Evolutionary conservation across 768 basidiomycete genomes (phyloP).

Genomic region (Lyophyllum atratum): DNA sequence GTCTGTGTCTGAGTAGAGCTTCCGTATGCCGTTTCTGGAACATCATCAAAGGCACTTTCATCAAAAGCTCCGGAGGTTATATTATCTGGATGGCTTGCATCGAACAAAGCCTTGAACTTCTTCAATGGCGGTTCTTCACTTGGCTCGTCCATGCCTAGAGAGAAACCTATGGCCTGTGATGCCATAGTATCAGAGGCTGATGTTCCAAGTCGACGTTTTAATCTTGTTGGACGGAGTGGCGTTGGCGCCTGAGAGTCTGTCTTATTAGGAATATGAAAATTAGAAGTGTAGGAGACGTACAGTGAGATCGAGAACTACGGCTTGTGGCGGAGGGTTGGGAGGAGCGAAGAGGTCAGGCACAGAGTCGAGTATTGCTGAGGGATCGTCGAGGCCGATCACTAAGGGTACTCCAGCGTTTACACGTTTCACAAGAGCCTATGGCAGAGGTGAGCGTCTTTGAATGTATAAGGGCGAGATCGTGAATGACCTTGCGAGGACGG

Average conservation of each 20-base stretch:
- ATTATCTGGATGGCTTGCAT: slow-evolving; percentile 56
- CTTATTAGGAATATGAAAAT: neutral
- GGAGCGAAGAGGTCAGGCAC: slow-evolving; percentile 24
- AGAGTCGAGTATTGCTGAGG: slow-evolving; percentile 37
- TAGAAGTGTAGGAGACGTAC: slow-evolving; percentile 10
- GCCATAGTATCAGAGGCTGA: slow-evolving; percentile 22
- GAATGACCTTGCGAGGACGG: slow-evolving; percentile 33
- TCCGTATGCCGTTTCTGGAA: slow-evolving; percentile 4
- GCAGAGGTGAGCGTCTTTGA: neutral
- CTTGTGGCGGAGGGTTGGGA: slow-evolving; percentile 18
- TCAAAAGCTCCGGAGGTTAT: slow-evolving; percentile 19
- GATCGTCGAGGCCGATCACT: slow-evolving; percentile 47
- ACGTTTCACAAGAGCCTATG: slow-evolving; percentile 46
- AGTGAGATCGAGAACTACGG: slow-evolving; percentile 19
- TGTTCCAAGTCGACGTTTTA: slow-evolving; percentile 59
- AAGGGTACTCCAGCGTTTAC: slow-evolving; percentile 36
- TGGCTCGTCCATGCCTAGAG: slow-evolving; percentile 25
- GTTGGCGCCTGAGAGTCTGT: slow-evolving; percentile 35
- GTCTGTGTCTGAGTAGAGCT: slow-evolving; percentile 35
- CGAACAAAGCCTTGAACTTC: slow-evolving; percentile 72
- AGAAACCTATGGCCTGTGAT: slow-evolving; percentile 17
- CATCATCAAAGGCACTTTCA: slow-evolving; percentile 14
- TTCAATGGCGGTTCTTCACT: slow-evolving; percentile 59
- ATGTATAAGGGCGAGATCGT: neutral
- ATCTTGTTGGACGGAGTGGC: slow-evolving; percentile 37